These are phyloP conservation scores for Mortierella sp. DNA, from an alignment of 371 early-diverging fungal species.

Conservation along the genomic window DNA sequence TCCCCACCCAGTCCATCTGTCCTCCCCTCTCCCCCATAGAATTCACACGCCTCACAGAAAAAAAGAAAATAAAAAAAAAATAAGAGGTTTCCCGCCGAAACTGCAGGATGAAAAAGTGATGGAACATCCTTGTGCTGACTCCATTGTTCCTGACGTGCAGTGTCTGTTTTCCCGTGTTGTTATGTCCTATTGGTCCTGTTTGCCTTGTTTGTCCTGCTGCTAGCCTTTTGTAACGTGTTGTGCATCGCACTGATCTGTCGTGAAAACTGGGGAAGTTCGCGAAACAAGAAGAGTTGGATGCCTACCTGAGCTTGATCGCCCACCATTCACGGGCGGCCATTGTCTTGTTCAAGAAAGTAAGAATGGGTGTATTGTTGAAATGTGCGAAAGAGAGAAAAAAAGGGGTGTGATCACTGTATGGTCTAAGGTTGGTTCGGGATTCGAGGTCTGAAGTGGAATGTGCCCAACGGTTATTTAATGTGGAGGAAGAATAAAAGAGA, in stretches of 20 bases:
- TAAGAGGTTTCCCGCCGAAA: neutral
- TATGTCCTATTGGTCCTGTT: neutral
- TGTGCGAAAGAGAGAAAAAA: slow-evolving; percentile 7
- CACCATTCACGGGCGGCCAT: slow-evolving; percentile 58
- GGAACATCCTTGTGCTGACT: neutral
- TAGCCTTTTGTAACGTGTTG: neutral
- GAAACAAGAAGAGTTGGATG: slow-evolving; percentile 9
- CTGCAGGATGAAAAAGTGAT: neutral
- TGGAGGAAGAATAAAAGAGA: neutral
- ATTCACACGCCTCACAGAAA: slow-evolving; percentile 26
- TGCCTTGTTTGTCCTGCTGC: no score
- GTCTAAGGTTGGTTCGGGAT: no score
- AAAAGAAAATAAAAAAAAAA: neutral
- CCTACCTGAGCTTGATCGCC: slow-evolving; percentile 57
- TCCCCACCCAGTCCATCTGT: neutral
- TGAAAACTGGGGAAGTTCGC: neutral
- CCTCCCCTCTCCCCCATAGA: neutral
- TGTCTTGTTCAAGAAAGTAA: slow-evolving; percentile 8
- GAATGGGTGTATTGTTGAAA: neutral
- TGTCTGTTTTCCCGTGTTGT: neutral
- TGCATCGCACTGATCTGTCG: neutral
- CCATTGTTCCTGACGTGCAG: neutral
- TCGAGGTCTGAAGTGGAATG: no score
- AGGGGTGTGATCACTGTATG: no score
- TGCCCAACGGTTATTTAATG: no score